A percentile compares a stretch with the other conserved stretches of the same genome.
Conservation (phyloP, 2,329 filamentous ascomycete species). For the Trichoderma atrobrunneum region DNA sequence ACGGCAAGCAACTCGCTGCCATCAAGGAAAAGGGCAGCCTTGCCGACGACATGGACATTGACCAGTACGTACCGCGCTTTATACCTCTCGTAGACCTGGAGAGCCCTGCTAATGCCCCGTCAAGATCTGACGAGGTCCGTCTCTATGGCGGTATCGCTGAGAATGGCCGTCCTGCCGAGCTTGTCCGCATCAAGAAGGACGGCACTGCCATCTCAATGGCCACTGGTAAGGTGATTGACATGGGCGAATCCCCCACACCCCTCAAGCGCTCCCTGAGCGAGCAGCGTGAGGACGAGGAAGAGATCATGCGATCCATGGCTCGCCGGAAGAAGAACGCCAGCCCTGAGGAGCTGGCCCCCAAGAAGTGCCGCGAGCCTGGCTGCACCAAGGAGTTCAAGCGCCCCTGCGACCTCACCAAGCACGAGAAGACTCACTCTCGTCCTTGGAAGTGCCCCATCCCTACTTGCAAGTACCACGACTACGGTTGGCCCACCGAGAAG, state of each 20-base stretch:
- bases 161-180: conserved; percentile 78
- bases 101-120: conserved; percentile 29
- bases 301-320: conserved; percentile 88
- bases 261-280: conserved; percentile 67
- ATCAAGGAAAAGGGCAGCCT: conserved; percentile 65
- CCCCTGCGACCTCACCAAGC: conserved; percentile 96
- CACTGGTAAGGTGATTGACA: conserved; percentile 62
- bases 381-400: conserved; percentile 94
- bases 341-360: conserved; percentile 76
- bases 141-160: conserved; percentile 78
- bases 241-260: conserved; percentile 49
- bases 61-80: conserved; percentile 49
- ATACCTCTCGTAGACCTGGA: conserved; percentile 26
- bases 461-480: conserved; percentile 84
- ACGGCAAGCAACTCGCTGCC: conserved; percentile 79
- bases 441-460: conserved; percentile 87
- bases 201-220: conserved; percentile 77
- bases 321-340: conserved; percentile 90
- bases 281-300: conserved; percentile 73
- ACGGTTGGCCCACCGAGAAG: conserved; percentile 96
- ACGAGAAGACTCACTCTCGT: conserved; percentile 95
- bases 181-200: conserved; percentile 77
- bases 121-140: conserved; percentile 64
- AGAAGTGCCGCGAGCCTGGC: conserved; percentile 69
- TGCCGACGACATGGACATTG: conserved; percentile 56